Evolutionary conservation across 2,329 filamentous ascomycete species (phyloP).

Genomic region (Colletotrichum sp.): DNA sequence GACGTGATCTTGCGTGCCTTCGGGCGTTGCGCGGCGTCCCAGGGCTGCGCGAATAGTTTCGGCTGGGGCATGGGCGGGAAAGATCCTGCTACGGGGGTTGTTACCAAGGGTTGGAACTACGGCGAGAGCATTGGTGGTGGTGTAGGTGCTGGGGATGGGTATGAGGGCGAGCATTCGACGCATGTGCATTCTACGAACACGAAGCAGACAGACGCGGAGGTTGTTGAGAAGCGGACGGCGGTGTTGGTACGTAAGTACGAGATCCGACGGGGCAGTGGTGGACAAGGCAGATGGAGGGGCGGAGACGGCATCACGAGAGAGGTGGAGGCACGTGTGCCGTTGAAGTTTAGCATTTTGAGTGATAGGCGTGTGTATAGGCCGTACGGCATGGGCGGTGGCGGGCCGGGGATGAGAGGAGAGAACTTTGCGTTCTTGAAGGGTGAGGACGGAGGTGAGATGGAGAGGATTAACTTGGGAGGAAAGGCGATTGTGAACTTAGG

Average conservation of each 20-base stretch:
- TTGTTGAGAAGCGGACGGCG: constrained; percentile 39
- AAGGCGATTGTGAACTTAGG: constrained; percentile 34
- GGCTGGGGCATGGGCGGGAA: constrained; percentile 37
- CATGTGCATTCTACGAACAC: constrained; percentile 37
- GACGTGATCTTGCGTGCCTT: constrained; percentile 37
- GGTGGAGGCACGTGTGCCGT: constrained; percentile 35
- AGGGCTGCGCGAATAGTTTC: constrained; percentile 37
- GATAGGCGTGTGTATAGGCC: constrained; percentile 37
- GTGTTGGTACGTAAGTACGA: constrained; percentile 35
- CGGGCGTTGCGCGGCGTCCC: constrained; percentile 26
- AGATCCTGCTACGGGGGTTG: constrained; percentile 28
- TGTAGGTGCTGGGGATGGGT: constrained; percentile 32
- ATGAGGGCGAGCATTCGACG: constrained; percentile 31
- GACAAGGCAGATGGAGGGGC: constrained; percentile 31
- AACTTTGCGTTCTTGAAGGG: constrained; percentile 34
- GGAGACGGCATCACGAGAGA: constrained; percentile 39
- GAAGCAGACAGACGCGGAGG: constrained; percentile 34
- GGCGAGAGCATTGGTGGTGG: constrained; percentile 39
- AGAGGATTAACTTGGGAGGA: constrained; percentile 34
- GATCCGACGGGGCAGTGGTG: constrained; percentile 33
- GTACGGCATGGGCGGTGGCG: constrained; percentile 38
- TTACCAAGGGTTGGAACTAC: constrained; percentile 28
- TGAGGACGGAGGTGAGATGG: constrained; percentile 26
- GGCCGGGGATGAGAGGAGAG: constrained; percentile 26
- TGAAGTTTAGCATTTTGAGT: constrained; percentile 39